These are phyloP conservation scores for Ampelomyces quisqualis DNA, from an alignment of 2,329 filamentous ascomycete genomes.

Conservation along the genomic window DNA sequence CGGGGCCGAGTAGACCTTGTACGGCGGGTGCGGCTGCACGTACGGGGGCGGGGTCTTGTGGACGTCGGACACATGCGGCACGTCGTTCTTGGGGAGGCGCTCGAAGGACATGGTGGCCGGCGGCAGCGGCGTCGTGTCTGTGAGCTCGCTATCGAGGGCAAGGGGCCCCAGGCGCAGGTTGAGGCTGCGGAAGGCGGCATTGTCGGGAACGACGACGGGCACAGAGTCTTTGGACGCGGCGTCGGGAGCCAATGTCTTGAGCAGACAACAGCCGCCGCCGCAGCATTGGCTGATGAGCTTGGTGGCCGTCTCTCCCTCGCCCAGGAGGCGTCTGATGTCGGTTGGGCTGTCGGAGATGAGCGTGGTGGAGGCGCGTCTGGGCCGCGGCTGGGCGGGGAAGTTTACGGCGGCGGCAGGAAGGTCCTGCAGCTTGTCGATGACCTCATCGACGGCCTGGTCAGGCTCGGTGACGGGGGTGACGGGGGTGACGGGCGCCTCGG, in stretches of 20 bases:
- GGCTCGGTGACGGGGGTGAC: conserved; percentile 49
- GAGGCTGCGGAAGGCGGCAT: conserved; percentile 79
- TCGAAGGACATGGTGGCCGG: conserved; percentile 72
- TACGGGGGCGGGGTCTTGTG: conserved; percentile 75
- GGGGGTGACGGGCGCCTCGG: conserved; percentile 48
- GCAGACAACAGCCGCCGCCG: conserved; percentile 65
- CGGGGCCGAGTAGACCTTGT: conserved; percentile 86
- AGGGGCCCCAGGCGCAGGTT: conserved; percentile 74
- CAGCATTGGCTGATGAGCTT: conserved; percentile 64
- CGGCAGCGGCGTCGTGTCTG: conserved; percentile 69
- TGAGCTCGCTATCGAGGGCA: conserved; percentile 68
- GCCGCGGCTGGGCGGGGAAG: conserved; percentile 39
- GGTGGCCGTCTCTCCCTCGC: conserved; percentile 57
- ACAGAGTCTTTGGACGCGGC: conserved; percentile 46
- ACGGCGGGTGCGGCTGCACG: conserved; percentile 92
- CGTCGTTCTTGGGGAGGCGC: conserved; percentile 51
- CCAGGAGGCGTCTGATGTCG: conserved; percentile 60
- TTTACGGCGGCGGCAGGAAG: conserved; percentile 40
- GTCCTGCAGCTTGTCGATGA: conserved; percentile 45
- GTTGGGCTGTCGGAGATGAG: conserved; percentile 62
- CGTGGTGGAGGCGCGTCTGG: conserved; percentile 67
- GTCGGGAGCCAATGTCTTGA: conserved; percentile 55
- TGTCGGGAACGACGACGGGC: conserved; percentile 67
- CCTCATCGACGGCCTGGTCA: conserved; percentile 45
- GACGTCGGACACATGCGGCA: conserved; percentile 47